Base-by-base conservation (phyloP, 768 basidiomycete genomes). In the Chalciporus pseudorubinellus region DNA sequence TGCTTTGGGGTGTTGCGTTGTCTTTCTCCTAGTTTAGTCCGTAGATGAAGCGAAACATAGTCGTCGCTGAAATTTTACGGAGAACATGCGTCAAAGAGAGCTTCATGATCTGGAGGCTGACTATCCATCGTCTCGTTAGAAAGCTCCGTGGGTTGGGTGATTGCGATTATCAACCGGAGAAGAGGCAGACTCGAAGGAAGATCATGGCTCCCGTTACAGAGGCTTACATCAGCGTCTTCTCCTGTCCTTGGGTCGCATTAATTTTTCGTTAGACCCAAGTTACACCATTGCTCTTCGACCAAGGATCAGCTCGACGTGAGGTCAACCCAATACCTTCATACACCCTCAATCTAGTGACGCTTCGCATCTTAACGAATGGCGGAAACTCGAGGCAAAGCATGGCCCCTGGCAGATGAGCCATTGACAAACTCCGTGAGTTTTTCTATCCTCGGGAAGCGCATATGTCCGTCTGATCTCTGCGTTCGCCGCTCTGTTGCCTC, bases 301-400 rank as follows among this genome's bases (percentile, higher is more conserved):
- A 88, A 89, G 89, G 89, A 91, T 91, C 89, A 75, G 70, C 74
- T 70, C 72, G 63, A 71, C 79, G 89, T 91, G 89, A 90, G 88
- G 89, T 91, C 89, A 74, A 59, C 58, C 50, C 47, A 59, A 28
- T 11, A 41, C 41, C 44, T 29, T n/a, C 6, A 36, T 6, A 36
- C 16, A n/a, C 14, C 33, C 21, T 36, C 33, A 45, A 49, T 14
- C 13, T 36, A 56, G 40, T 39, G 4, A 44, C 44, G 51, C 40
- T 38, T 36, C 38, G 19, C 48, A 46, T 19, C 44, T 47, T n/a
- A 31, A 43, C 14, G 66, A 68, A 89, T 87, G 84, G 77, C 83
- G 45, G 85, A 89, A 58, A 70, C 74, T 42, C 81, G 78, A 66
- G 78, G 82, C 61, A 93, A 92, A 75, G 92, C 92, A 50, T 95